Base-by-base conservation (phyloP, 495 filamentous ascomycete species). In the Penicillium coprophilum region DNA sequence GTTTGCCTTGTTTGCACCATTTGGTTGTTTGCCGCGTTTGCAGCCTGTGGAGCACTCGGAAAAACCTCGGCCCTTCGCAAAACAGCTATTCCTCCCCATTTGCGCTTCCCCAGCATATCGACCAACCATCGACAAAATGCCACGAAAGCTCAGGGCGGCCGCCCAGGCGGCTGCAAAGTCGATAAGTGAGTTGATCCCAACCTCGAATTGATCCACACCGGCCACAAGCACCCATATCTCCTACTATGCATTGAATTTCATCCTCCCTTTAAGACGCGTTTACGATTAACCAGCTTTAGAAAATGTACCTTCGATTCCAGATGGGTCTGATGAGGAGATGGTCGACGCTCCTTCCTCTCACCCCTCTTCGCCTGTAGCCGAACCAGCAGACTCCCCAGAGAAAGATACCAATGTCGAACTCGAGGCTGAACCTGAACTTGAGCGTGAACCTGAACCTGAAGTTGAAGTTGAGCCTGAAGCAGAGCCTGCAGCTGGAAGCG, bases 291-390 rank as follows among this genome's bases (percentile, higher is more conserved):
- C 47, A 31, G 20, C 49, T 52, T 30, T 49, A 82, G 80, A 72
- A 65, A 76, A 72, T 64, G 72, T 72, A 50, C 78, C 79, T 43
- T 65, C 68, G 20, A 56, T 74, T 20, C 68, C 69, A 46, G 78
- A 82, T 41, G 65, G 46, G 28, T 80, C 77, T 8, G 80, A 82
- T 47, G 77, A 80, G 20, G 79, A 81, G 49, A 77, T 80, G 71
- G 41, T 61, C 1, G 77, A 80, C 61, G 71, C 64, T 4, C 73
- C 71, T 19, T 65, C 60, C 12, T 78, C 77, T 19, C 68, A 69
- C 19, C 67, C 67, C 49, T 70, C 71, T 5, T 79, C 72, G 12
- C 56, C 64, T 13, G 68, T 67, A 10, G 58, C 65, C 15, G 66
- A 72, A 39, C 59, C 56, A 21, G 50, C 59, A 6, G 71, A 69